These are phyloP conservation scores for Centella asiatica DNA, from an alignment of 129 eudicot genomes.

Conservation along the genomic window DNA sequence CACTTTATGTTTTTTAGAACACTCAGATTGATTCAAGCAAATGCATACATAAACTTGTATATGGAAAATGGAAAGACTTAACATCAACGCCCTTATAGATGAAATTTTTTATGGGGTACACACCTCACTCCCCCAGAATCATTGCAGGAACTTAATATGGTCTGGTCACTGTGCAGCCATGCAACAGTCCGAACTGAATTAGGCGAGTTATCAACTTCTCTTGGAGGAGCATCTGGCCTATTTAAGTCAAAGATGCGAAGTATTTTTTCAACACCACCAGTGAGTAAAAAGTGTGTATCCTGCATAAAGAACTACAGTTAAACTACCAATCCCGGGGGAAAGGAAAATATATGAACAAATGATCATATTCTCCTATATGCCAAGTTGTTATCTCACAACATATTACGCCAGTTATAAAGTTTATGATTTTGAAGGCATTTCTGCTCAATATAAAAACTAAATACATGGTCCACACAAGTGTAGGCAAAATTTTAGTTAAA, in stretches of 20 bases:
- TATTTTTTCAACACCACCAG: slow-evolving; percentile 76
- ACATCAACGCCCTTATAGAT: neutral
- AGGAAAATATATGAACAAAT: neutral
- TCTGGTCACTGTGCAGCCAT: slow-evolving; percentile 91
- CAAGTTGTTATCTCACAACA: too few species aligned
- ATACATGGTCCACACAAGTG: too few species aligned
- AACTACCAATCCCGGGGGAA: too few species aligned
- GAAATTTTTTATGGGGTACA: slow-evolving; percentile 5
- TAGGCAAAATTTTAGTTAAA: too few species aligned
- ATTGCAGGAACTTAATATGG: slow-evolving; percentile 67
- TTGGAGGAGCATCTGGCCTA: slow-evolving; percentile 79
- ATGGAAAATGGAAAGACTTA: neutral
- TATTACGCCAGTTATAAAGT: too few species aligned
- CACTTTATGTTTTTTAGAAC: too few species aligned
- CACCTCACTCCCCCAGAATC: slow-evolving; percentile 84
- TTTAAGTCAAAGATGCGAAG: slow-evolving; percentile 70
- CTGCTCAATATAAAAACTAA: too few species aligned
- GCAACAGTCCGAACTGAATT: slow-evolving; percentile 64
- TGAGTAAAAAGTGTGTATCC: slow-evolving; percentile 61
- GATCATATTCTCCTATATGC: neutral
- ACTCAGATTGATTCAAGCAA: too few species aligned
- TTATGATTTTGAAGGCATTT: too few species aligned
- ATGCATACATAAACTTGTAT: too few species aligned
- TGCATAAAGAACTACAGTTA: slow-evolving; percentile 15
- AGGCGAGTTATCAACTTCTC: slow-evolving; percentile 69